These are phyloP conservation scores for Acanthamoeba divionensis DNA, from an alignment of 208 protist species.

Conservation along the genomic window DNA sequence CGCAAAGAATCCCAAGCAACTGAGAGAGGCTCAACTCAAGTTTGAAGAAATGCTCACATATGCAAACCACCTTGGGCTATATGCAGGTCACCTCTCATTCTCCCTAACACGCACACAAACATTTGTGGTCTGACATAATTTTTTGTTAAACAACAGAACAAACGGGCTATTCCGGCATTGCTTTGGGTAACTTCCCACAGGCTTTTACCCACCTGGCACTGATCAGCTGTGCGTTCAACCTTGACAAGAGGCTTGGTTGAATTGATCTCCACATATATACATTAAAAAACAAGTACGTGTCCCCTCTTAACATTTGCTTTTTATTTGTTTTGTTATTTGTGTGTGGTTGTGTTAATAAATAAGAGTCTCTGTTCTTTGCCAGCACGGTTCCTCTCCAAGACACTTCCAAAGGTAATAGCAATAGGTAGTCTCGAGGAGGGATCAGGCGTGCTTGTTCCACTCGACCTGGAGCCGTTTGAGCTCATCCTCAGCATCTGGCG, in stretches of 20 bases:
- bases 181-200: slow-evolving; percentile 73
- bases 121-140: neutral
- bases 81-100: slow-evolving; percentile 57
- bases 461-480: no score
- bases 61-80: slow-evolving; percentile 72
- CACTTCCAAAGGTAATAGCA: no score
- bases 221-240: slow-evolving; percentile 71
- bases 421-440: no score
- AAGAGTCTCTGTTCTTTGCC: no score
- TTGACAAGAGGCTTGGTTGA: slow-evolving; percentile 55
- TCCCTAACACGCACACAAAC: neutral
- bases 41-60: slow-evolving; percentile 79
- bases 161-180: slow-evolving; percentile 41
- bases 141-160: neutral
- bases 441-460: no score
- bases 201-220: slow-evolving; percentile 73
- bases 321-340: no score
- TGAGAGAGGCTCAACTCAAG: slow-evolving; percentile 66
- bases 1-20: neutral
- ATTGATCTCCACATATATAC: no score
- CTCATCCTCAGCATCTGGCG: no score
- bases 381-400: no score
- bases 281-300: no score
- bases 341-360: no score
- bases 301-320: no score